These are phyloP conservation scores for Chytridium lagenaria DNA, from an alignment of 371 early-diverging fungal genomes.

Conservation along the genomic window DNA sequence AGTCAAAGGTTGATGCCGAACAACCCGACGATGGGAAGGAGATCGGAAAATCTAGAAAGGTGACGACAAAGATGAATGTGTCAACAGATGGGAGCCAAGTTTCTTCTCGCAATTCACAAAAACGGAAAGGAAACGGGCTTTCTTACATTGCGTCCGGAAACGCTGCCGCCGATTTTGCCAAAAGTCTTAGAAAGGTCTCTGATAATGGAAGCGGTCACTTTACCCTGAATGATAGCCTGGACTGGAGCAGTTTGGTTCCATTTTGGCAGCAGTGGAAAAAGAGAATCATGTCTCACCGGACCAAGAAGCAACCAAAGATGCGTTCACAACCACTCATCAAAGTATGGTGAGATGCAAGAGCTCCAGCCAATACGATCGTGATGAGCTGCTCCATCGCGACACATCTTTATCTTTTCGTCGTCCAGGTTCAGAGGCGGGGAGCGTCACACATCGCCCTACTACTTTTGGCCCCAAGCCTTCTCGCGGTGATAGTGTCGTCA, in stretches of 20 bases:
- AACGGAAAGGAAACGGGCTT: neutral
- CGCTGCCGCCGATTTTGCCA: slow-evolving; percentile 8
- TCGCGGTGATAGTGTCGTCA: slow-evolving; percentile 5
- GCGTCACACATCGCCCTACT: neutral
- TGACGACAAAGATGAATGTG: no score
- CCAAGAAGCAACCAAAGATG: neutral
- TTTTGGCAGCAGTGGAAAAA: slow-evolving; percentile 21
- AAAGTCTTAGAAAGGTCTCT: neutral
- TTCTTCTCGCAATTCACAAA: neutral
- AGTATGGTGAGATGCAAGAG: neutral
- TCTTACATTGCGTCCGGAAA: neutral
- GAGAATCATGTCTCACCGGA: neutral
- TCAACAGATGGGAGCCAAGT: no score
- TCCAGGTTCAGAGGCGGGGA: neutral
- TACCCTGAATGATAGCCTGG: neutral
- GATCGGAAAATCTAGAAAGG: neutral
- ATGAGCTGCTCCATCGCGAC: neutral
- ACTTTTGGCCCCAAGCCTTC: slow-evolving; percentile 12
- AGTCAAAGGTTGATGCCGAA: neutral
- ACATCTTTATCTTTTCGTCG: neutral
- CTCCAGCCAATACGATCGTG: neutral
- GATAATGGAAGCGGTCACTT: neutral
- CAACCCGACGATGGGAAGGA: neutral
- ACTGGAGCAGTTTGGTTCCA: slow-evolving; percentile 4
- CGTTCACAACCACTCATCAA: neutral